These are phyloP conservation scores for Colletotrichum tropicale DNA, from an alignment of 2,329 filamentous ascomycete genomes.

Conservation along the genomic window DNA sequence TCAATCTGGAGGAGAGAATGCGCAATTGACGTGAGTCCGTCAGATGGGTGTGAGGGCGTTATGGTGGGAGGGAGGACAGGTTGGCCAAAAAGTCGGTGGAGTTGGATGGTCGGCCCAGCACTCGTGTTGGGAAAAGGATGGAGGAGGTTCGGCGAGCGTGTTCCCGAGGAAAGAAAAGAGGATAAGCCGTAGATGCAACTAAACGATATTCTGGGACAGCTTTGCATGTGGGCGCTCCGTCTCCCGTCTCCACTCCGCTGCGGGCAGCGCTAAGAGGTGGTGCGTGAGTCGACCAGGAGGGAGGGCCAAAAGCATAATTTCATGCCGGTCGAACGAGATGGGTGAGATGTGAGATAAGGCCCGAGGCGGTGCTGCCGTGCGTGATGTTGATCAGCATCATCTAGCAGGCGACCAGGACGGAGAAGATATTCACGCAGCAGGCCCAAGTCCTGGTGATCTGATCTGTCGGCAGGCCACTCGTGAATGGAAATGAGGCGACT, in stretches of 20 bases:
- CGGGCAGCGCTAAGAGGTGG: slow-evolving; percentile 9
- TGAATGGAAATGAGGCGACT: background rate
- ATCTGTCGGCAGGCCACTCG: background rate
- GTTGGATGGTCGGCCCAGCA: slow-evolving; percentile 11
- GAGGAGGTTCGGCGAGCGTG: slow-evolving; percentile 6
- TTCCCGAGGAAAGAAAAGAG: background rate
- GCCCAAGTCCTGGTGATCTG: background rate
- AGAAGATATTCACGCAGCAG: background rate
- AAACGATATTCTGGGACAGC: background rate
- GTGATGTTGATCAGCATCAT: background rate
- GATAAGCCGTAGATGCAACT: slow-evolving; percentile 16
- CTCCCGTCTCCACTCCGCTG: background rate
- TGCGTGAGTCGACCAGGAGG: slow-evolving; percentile 6
- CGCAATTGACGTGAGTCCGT: background rate
- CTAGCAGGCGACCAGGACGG: background rate
- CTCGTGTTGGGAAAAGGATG: slow-evolving; percentile 14
- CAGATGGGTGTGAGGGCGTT: background rate
- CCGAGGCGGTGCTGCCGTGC: background rate
- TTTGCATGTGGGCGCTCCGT: background rate
- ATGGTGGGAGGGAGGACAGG: slow-evolving; percentile 2
- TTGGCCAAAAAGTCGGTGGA: slow-evolving; percentile 18
- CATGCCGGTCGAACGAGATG: background rate
- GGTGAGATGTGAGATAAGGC: slow-evolving; percentile 8
- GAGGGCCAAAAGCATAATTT: slow-evolving; percentile 7
- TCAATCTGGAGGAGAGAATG: background rate